Conservation (phyloP, 2,329 filamentous ascomycete species). For the Massarina eburnea region DNA sequence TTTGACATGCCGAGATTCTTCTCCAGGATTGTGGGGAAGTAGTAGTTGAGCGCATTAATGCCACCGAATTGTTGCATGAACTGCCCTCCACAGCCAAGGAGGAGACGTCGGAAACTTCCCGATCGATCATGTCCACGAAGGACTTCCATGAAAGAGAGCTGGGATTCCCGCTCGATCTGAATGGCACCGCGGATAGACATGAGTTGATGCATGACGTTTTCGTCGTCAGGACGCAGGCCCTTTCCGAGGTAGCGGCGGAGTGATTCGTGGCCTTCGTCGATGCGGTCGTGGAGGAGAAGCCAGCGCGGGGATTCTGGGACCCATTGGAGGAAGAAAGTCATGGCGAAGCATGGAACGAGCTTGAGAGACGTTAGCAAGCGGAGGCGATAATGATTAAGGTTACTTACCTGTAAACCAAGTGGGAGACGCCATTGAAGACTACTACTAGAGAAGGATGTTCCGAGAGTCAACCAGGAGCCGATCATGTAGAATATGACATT, state of each 20-base stretch:
- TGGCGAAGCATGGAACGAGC: conserved; percentile 40
- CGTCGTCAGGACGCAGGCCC: conserved; percentile 5
- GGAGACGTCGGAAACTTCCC: conserved; percentile 9
- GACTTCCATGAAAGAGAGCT: conserved; percentile 14
- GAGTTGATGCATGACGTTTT: conserved; percentile 7
- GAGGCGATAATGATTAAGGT: background rate
- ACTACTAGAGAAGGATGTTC: conserved; percentile 7
- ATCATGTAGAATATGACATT: conserved; percentile 21
- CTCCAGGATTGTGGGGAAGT: conserved; percentile 15
- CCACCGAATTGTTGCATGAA: conserved; percentile 18
- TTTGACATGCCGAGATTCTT: conserved; percentile 14
- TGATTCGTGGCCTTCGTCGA: conserved; percentile 52
- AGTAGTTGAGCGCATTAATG: conserved; percentile 14
- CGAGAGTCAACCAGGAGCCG: conserved; percentile 16
- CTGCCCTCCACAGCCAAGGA: conserved; percentile 14
- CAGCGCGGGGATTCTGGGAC: conserved; percentile 59
- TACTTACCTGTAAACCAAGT: conserved; percentile 12
- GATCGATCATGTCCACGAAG: conserved; percentile 10
- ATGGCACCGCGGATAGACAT: conserved; percentile 14
- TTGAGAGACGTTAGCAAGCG: conserved; percentile 32
- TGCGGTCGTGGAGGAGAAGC: conserved; percentile 54
- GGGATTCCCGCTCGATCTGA: conserved; percentile 9
- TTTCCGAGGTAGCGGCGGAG: conserved; percentile 29
- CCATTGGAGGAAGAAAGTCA: conserved; percentile 47
- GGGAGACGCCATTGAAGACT: conserved; percentile 17